These are phyloP conservation scores for Cercophora newfieldiana DNA, from an alignment of 495 filamentous ascomycete genomes.

Conservation along the genomic window DNA sequence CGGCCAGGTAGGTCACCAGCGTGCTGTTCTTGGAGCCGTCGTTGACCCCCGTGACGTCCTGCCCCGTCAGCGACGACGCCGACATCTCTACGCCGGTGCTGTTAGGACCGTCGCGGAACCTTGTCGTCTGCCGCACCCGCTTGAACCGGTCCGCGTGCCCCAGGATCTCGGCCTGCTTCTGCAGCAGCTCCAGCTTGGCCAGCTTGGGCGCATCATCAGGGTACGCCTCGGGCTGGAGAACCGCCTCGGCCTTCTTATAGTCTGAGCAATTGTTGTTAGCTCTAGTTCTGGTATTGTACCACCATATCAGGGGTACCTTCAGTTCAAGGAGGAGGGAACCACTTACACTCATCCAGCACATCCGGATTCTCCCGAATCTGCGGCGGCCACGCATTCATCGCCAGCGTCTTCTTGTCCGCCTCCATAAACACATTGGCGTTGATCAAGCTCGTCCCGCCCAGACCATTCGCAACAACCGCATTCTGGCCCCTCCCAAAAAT, in stretches of 20 bases:
- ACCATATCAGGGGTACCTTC: neutral
- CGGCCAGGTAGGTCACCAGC: constrained; percentile 65
- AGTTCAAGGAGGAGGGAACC: neutral
- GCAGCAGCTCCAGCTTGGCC: constrained; percentile 57
- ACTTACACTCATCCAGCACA: constrained; percentile 53
- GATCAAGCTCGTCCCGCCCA: constrained; percentile 64
- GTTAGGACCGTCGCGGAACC: constrained; percentile 60
- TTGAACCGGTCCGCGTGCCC: constrained; percentile 55
- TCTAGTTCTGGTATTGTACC: too few relatives aligned
- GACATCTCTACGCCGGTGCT: constrained; percentile 63
- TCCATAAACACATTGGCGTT: constrained; percentile 69
- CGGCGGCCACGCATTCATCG: constrained; percentile 58
- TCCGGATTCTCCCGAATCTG: constrained; percentile 54
- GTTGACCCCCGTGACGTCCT: constrained; percentile 64
- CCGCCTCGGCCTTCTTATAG: constrained; percentile 55
- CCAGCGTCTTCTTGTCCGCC: constrained; percentile 55
- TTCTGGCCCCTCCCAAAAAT: too few relatives aligned
- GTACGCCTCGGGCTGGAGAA: constrained; percentile 61
- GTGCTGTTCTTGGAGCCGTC: constrained; percentile 68
- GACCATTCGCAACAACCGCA: constrained; percentile 46
- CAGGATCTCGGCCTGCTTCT: constrained; percentile 54
- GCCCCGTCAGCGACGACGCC: constrained; percentile 57
- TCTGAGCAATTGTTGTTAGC: constrained; percentile 40
- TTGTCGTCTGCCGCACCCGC: constrained; percentile 60
- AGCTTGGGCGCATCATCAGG: constrained; percentile 57